Conservation (phyloP, 768 basidiomycete genomes). For the Amanita rimosa region DNA sequence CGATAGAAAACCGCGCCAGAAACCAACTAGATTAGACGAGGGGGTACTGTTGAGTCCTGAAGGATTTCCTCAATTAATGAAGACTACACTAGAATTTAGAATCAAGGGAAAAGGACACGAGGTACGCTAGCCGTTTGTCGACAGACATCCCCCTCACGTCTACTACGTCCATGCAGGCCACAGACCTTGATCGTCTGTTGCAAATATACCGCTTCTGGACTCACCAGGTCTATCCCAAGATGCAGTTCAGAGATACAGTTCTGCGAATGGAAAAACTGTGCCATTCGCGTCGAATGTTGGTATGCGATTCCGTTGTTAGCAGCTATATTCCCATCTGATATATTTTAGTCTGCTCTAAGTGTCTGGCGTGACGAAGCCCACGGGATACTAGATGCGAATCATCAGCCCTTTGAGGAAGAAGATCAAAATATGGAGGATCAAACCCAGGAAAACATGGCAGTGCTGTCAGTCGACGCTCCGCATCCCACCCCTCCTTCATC, state of each 20-base stretch:
- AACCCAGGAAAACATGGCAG: neutral
- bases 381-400: constrained; percentile 13
- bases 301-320: constrained; percentile 23
- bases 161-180: constrained; percentile 31
- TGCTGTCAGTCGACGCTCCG: constrained; percentile 17
- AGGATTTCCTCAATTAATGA: constrained; percentile 75
- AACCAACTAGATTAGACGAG: constrained; percentile 60
- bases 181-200: constrained; percentile 72
- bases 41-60: constrained; percentile 55
- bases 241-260: constrained; percentile 80
- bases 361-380: constrained; percentile 68
- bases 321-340: constrained; percentile 3
- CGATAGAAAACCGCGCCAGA: constrained; percentile 35
- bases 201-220: constrained; percentile 92
- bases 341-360: constrained; percentile 43
- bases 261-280: constrained; percentile 81
- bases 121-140: constrained; percentile 29
- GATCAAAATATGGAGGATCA: constrained; percentile 10
- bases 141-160: neutral
- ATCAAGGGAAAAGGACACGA: constrained; percentile 89
- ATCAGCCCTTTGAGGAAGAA: constrained; percentile 13
- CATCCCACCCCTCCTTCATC: constrained; percentile 24
- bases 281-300: constrained; percentile 78
- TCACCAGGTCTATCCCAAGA: constrained; percentile 85
- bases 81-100: constrained; percentile 67